Base-by-base conservation (phyloP, 192 early-diverging fungal genomes). In the Backusella mclennaniae region DNA sequence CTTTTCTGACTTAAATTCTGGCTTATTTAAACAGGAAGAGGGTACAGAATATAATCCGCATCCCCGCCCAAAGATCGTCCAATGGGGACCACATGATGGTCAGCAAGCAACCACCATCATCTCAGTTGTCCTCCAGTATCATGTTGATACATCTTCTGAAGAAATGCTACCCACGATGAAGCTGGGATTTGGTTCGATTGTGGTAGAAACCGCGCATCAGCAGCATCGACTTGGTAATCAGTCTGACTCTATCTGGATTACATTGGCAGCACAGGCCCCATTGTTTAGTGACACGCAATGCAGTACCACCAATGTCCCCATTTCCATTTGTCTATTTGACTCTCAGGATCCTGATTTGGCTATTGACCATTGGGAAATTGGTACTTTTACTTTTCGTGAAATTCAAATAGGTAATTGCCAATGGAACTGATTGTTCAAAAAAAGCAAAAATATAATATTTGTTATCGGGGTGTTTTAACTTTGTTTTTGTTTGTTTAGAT, bases 71-170 rank as follows among this genome's bases (percentile, higher is more conserved):
- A 69, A 38, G 21, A 38, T 69, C 9, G 36, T 69, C n/a, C 38
- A 69, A 23, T 69, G 68, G 68, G 68, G 68, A 21, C 68, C 68
- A 21, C 68, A 69, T 23, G 68, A 69, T 69, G 68, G 68, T 19
- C 68, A 69, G 15, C 35, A 69, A 69, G 68, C n/a, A 9, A 39
- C 68, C 21, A 69, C 68, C 1, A 41, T 69, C 19, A 23, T 69
- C 19, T 69, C 68, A 21, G 19, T 69, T 21, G 68, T 69, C 11
- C 35, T 69, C 9, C 35, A 69, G 21, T 38, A 69, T 41, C 7
- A 35, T 35, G 0, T 39, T 2, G 68, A 69, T 39, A 15, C 68
- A 11, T 21, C 23, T 1, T 21, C 23, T 26, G 56, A 59, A 4
- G 56, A 59, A 3, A 59, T 59, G 9, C 3, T 59, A 26, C 56